These are phyloP conservation scores for Hypericum androsaemum DNA, from an alignment of 345 rosid species.

Conservation along the genomic window DNA sequence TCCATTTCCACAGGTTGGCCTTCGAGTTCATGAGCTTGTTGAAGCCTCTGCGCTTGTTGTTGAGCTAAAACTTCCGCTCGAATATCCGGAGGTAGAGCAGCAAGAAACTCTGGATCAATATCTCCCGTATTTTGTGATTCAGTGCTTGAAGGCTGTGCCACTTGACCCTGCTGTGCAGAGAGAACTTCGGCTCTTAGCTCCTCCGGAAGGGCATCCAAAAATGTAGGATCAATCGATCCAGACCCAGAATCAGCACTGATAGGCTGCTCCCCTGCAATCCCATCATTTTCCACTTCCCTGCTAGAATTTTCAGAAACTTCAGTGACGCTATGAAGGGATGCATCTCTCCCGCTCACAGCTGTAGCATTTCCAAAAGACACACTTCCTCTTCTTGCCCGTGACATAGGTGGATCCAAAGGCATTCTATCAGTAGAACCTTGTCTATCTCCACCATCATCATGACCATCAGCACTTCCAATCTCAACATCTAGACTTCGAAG, in stretches of 20 bases:
- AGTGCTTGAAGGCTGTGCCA: slow-evolving; percentile 54
- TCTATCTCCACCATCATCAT: slow-evolving; percentile 91
- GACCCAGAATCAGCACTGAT: slow-evolving; percentile 48
- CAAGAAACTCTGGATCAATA: slow-evolving; percentile 95
- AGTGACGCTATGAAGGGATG: slow-evolving; percentile 76
- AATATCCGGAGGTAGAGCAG: slow-evolving; percentile 95
- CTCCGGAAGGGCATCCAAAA: slow-evolving; percentile 95
- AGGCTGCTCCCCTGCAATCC: slow-evolving; percentile 53
- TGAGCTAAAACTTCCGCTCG: slow-evolving; percentile 91
- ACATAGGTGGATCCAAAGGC: slow-evolving; percentile 42
- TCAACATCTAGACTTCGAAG: slow-evolving; percentile 95
- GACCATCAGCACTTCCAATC: slow-evolving; percentile 98
- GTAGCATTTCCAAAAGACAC: slow-evolving; percentile 42
- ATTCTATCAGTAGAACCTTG: slow-evolving; percentile 58
- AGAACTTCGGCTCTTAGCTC: slow-evolving; percentile 97
- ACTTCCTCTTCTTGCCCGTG: slow-evolving; percentile 61
- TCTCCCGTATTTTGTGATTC: slow-evolving; percentile 69
- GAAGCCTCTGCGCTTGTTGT: slow-evolving; percentile 86
- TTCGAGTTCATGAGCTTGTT: slow-evolving; percentile 93
- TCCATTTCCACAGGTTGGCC: slow-evolving; percentile 99
- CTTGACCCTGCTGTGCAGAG: slow-evolving; percentile 83
- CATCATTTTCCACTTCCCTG: slow-evolving; percentile 78
- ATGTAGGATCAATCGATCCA: slow-evolving; percentile 89
- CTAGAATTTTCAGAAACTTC: slow-evolving; percentile 90
- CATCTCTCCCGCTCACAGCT: slow-evolving; percentile 54